Conservation (phyloP, 148 eudicot genomes). For the Amaranthus hypochondriacus region DNA sequence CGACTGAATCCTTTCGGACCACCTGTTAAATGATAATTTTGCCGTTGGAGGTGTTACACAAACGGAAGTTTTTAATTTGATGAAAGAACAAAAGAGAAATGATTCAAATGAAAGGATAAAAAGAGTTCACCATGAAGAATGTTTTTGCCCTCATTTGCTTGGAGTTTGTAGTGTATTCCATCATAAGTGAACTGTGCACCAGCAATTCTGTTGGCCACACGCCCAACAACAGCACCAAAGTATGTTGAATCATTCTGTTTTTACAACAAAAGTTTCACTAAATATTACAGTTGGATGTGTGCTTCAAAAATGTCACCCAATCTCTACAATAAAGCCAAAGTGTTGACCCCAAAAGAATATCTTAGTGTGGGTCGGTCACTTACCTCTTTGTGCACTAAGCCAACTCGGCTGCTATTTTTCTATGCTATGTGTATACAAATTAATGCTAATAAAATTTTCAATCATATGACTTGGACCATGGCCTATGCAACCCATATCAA, state of each 20-base stretch:
- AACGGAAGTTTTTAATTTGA: background rate
- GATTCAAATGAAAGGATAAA: background rate
- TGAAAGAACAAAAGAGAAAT: background rate
- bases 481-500: no score
- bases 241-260: slow-evolving; percentile 53
- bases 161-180: slow-evolving; percentile 54
- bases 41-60: background rate
- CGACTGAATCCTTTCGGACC: slow-evolving; percentile 63
- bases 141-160: slow-evolving; percentile 53
- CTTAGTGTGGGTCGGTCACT: no score
- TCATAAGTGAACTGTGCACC: slow-evolving; percentile 61
- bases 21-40: slow-evolving; percentile 31
- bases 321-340: no score
- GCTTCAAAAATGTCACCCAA: no score
- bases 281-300: no score
- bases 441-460: no score
- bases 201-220: slow-evolving; percentile 82
- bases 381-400: no score
- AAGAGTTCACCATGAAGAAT: slow-evolving; percentile 58
- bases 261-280: background rate
- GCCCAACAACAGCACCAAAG: slow-evolving; percentile 74
- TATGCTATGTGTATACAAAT: no score
- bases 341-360: no score
- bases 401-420: no score
- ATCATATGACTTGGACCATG: no score